A percentile compares a stretch with the other conserved stretches of the same genome.
Conservation (phyloP, 345 rosid genomes). For the Salix purpurea region DNA sequence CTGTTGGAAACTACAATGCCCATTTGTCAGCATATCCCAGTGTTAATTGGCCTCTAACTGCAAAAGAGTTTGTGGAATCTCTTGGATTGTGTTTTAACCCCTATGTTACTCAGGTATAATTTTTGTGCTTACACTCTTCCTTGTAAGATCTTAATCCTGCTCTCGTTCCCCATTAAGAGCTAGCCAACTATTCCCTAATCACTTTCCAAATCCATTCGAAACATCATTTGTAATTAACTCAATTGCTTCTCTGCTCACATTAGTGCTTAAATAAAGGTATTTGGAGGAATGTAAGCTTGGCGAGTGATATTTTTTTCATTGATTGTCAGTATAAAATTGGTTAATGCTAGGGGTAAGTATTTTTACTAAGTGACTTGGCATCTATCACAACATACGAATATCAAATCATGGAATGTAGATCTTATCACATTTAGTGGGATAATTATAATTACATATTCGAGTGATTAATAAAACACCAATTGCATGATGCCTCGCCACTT, state of each 20-base stretch:
- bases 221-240: neutral
- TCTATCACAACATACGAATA: too few relatives aligned
- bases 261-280: neutral
- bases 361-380: too few relatives aligned
- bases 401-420: too few relatives aligned
- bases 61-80: slow-evolving; percentile 76
- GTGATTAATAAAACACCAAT: too few relatives aligned
- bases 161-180: neutral
- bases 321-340: neutral
- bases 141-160: neutral
- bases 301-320: neutral
- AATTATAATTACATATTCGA: too few relatives aligned
- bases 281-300: neutral
- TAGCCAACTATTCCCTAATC: neutral
- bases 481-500: too few relatives aligned
- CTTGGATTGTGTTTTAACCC: slow-evolving; percentile 83
- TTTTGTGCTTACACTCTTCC: neutral
- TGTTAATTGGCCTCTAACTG: slow-evolving; percentile 68
- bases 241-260: neutral
- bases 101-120: slow-evolving; percentile 77
- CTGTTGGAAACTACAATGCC: slow-evolving; percentile 96
- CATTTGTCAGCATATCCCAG: slow-evolving; percentile 78
- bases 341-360: too few relatives aligned
- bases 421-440: too few relatives aligned
- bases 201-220: too few relatives aligned